These are phyloP conservation scores for Pseudogymnoascus sp. DNA, from an alignment of 2,329 filamentous ascomycete genomes.

Conservation along the genomic window DNA sequence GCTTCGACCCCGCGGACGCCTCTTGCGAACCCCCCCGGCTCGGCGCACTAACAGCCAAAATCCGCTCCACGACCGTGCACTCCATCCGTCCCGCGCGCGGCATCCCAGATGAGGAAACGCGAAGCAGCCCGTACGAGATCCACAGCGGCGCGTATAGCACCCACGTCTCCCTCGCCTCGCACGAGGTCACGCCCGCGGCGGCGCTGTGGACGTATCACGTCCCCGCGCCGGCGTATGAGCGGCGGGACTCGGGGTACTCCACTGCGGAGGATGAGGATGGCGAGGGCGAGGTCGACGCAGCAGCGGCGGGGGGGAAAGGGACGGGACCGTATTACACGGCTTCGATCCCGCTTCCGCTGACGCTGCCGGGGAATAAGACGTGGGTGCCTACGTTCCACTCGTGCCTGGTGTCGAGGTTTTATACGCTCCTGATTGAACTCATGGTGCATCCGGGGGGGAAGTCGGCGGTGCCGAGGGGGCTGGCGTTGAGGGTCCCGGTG, in stretches of 20 bases:
- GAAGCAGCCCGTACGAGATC: constrained; percentile 18
- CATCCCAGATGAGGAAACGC: constrained; percentile 17
- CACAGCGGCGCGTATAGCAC: constrained; percentile 20
- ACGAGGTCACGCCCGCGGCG: constrained; percentile 20
- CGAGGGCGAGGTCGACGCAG: not conserved
- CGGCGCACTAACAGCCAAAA: constrained; percentile 24
- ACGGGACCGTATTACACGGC: constrained; percentile 42
- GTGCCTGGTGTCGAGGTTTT: constrained; percentile 57
- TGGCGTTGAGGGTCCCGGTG: not conserved
- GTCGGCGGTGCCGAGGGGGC: not conserved
- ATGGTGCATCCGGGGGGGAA: constrained; percentile 36
- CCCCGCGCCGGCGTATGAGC: constrained; percentile 15
- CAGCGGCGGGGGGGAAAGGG: not conserved
- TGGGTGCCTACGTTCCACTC: constrained; percentile 64
- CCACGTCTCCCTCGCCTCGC: constrained; percentile 22
- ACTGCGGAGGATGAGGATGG: constrained; percentile 8
- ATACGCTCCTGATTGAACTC: constrained; percentile 51
- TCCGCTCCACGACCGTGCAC: constrained; percentile 24
- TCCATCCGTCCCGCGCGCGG: constrained; percentile 15
- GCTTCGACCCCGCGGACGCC: constrained; percentile 23
- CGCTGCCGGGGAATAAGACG: constrained; percentile 49
- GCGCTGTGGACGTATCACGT: constrained; percentile 25
- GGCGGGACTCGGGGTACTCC: constrained; percentile 24
- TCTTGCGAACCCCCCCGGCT: constrained; percentile 23
- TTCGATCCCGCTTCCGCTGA: constrained; percentile 53